phyloP scores from a whole-genome alignment of 306 rosid genomes.

The Myrica gale region DNA sequence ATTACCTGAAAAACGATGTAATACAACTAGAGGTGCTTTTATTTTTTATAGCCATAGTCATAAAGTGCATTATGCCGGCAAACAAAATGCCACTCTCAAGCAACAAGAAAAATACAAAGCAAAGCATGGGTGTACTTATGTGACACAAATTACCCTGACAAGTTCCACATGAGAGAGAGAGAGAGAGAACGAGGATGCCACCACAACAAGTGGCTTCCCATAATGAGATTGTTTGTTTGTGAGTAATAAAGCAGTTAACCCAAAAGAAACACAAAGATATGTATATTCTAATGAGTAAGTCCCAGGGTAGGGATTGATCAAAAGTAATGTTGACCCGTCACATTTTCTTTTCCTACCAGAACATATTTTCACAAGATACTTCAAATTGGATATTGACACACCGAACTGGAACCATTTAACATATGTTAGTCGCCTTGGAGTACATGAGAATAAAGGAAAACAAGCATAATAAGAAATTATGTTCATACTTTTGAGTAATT shows the following conservation, averaged over 20 bases:
- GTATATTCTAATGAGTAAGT: not conserved
- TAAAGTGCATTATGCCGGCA: not conserved
- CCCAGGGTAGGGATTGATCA: not conserved
- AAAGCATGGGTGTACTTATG: not conserved
- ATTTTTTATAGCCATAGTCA: not conserved
- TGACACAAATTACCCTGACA: not conserved
- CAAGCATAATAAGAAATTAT: not conserved
- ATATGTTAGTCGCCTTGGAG: slow-evolving; percentile 16
- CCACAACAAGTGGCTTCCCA: not conserved
- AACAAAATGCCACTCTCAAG: not conserved
- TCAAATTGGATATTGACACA: not conserved
- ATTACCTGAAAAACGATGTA: slow-evolving; percentile 60
- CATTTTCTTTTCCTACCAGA: not conserved
- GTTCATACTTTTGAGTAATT: slow-evolving; percentile 82
- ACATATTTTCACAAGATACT: not conserved
- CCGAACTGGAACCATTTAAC: slow-evolving; percentile 16
- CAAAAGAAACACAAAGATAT: not conserved
- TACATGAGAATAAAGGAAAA: slow-evolving; percentile 24
- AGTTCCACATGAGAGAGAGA: not conserved
- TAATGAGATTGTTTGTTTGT: not conserved
- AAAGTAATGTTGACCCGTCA: not conserved
- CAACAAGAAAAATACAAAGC: slow-evolving; percentile 1
- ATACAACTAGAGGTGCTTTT: not conserved
- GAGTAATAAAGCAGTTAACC: not conserved
- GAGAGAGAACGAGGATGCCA: not conserved